Evolutionary conservation across 2,329 filamentous ascomycete species (phyloP).

Genomic region (Epichloe coenophiala): DNA sequence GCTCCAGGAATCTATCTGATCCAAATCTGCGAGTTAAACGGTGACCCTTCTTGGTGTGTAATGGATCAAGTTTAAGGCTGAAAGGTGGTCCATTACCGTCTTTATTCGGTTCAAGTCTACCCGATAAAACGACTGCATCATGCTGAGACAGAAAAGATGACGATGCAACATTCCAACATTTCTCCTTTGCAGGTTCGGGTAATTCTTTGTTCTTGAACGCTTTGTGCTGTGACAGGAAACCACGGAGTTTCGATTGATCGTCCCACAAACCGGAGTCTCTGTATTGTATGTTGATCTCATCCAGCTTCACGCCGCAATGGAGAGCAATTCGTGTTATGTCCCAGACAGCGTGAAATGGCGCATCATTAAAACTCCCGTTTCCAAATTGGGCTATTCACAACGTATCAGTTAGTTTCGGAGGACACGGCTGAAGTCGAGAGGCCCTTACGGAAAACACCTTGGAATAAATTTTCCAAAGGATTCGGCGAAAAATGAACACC

Average conservation of each 20-base stretch:
- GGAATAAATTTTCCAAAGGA: constrained; percentile 15
- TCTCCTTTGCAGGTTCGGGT: constrained; percentile 29
- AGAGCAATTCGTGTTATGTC: constrained; percentile 35
- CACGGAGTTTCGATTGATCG: constrained; percentile 31
- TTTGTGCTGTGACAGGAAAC: constrained; percentile 23
- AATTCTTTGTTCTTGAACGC: constrained; percentile 31
- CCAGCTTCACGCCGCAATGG: constrained; percentile 29
- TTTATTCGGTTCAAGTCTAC: constrained; percentile 25
- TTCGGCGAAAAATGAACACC: background rate
- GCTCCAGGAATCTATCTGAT: constrained; percentile 42
- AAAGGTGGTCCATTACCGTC: constrained; percentile 27
- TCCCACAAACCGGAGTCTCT: constrained; percentile 20
- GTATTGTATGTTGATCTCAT: constrained; percentile 22
- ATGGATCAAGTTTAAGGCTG: constrained; percentile 30
- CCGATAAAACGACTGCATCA: constrained; percentile 29
- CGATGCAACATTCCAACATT: constrained; percentile 33
- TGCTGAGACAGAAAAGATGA: constrained; percentile 20
- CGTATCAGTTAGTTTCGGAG: background rate
- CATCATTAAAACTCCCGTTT: constrained; percentile 22
- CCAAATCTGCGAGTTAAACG: constrained; percentile 43
- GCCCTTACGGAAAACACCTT: constrained; percentile 27
- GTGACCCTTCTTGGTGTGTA: constrained; percentile 35
- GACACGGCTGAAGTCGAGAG: background rate
- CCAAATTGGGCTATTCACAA: constrained; percentile 24
- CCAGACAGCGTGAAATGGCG: constrained; percentile 37